Conservation (phyloP, 306 rosid genomes). For the Citrullus amarus region DNA sequence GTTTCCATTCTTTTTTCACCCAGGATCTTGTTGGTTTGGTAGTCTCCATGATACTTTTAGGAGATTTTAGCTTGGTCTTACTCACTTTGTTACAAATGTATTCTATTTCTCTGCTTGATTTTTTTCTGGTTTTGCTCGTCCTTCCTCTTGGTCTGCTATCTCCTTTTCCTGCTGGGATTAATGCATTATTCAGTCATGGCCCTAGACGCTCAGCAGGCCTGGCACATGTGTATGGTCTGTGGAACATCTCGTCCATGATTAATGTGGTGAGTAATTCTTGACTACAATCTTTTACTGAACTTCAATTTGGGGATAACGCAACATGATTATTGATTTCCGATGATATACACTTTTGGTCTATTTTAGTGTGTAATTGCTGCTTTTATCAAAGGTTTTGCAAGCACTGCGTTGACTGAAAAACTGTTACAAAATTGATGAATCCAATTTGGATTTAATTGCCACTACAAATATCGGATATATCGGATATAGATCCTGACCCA, state of each 20-base stretch:
- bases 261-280: constrained; percentile 66
- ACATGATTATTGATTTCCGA: no score
- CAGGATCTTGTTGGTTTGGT: constrained; percentile 96
- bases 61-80: constrained; percentile 77
- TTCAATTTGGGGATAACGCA: background rate
- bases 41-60: constrained; percentile 63
- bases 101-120: constrained; percentile 52
- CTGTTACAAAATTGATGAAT: background rate
- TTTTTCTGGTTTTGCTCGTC: constrained; percentile 59
- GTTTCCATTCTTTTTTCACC: background rate
- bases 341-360: background rate
- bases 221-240: constrained; percentile 79
- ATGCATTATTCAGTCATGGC: constrained; percentile 92
- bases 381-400: background rate
- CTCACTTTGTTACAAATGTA: constrained; percentile 81
- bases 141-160: constrained; percentile 75
- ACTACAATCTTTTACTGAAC: background rate
- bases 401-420: background rate
- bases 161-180: constrained; percentile 92
- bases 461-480: background rate
- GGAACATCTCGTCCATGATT: constrained; percentile 91
- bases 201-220: constrained; percentile 85
- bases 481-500: background rate
- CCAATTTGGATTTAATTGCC: background rate
- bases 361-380: background rate